These are phyloP conservation scores for Penicillium hesseltinei DNA, from an alignment of 2,329 filamentous ascomycete genomes.

Conservation along the genomic window DNA sequence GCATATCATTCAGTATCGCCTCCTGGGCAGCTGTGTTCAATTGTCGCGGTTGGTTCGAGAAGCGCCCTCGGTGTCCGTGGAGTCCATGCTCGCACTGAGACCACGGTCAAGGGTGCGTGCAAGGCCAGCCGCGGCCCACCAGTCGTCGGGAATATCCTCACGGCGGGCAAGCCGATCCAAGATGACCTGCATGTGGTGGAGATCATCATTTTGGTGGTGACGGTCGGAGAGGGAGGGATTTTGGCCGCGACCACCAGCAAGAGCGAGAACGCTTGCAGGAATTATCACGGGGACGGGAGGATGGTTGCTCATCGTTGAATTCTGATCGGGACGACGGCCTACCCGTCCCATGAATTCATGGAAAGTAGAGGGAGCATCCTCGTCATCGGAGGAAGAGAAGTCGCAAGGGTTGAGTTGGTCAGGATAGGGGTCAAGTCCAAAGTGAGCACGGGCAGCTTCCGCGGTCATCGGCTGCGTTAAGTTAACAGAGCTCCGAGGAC, in stretches of 20 bases:
- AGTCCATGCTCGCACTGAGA: slow-evolving; percentile 26
- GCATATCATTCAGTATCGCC: not conserved
- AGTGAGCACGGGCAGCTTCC: slow-evolving; percentile 21
- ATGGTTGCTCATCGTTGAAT: slow-evolving; percentile 35
- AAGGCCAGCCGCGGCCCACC: slow-evolving; percentile 72
- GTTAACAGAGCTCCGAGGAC: slow-evolving; percentile 38
- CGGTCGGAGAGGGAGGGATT: slow-evolving; percentile 27
- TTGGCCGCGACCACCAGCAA: not conserved
- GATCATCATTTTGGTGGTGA: slow-evolving; percentile 33
- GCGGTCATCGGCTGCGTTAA: slow-evolving; percentile 38
- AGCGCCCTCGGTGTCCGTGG: slow-evolving; percentile 19
- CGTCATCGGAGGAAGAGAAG: slow-evolving; percentile 35
- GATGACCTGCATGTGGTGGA: slow-evolving; percentile 69
- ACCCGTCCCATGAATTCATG: slow-evolving; percentile 10
- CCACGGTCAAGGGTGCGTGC: slow-evolving; percentile 52
- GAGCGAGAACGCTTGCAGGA: not conserved
- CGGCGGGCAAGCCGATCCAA: slow-evolving; percentile 67
- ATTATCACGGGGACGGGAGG: slow-evolving; percentile 24
- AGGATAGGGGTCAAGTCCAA: slow-evolving; percentile 36
- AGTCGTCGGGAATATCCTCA: slow-evolving; percentile 76
- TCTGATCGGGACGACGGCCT: slow-evolving; percentile 24
- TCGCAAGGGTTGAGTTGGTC: slow-evolving; percentile 41
- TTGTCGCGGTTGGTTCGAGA: slow-evolving; percentile 14
- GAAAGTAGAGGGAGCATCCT: slow-evolving; percentile 25
- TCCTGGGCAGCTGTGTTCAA: slow-evolving; percentile 4